Percentiles rank a stretch among this genome's conserved stretches.
Conservation (phyloP, 257 asterid species). For the Ocimum tenuiflorum region DNA sequence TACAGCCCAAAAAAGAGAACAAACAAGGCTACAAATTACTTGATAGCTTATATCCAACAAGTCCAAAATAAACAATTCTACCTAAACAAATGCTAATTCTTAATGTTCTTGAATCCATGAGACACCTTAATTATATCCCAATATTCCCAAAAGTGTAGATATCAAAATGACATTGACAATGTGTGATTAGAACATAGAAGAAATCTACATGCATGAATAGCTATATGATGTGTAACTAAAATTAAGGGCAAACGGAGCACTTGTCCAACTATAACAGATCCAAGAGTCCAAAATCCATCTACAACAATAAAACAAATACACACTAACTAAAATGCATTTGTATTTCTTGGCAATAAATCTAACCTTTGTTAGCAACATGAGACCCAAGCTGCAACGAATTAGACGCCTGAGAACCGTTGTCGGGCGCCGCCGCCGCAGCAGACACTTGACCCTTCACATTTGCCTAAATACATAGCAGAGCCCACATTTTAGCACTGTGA, state of each 20-base stretch:
- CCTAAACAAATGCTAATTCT: background rate
- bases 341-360: background rate
- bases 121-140: background rate
- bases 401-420: slow-evolving; percentile 38
- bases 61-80: background rate
- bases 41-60: background rate
- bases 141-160: background rate
- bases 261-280: background rate
- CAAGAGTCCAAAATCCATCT: slow-evolving; percentile 2
- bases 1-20: background rate
- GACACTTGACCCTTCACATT: slow-evolving; percentile 38
- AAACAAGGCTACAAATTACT: background rate
- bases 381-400: slow-evolving; percentile 22
- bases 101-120: background rate
- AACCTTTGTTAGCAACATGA: slow-evolving; percentile 19
- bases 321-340: background rate
- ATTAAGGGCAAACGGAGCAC: background rate
- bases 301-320: background rate
- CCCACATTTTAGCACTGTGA: background rate
- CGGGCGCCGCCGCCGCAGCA: slow-evolving; percentile 23
- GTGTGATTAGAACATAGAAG: background rate
- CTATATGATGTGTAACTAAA: background rate
- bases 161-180: background rate
- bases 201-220: background rate
- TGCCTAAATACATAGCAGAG: slow-evolving; percentile 32